Conservation (phyloP, 768 basidiomycete genomes). For the Fistulinella prunicolor region DNA sequence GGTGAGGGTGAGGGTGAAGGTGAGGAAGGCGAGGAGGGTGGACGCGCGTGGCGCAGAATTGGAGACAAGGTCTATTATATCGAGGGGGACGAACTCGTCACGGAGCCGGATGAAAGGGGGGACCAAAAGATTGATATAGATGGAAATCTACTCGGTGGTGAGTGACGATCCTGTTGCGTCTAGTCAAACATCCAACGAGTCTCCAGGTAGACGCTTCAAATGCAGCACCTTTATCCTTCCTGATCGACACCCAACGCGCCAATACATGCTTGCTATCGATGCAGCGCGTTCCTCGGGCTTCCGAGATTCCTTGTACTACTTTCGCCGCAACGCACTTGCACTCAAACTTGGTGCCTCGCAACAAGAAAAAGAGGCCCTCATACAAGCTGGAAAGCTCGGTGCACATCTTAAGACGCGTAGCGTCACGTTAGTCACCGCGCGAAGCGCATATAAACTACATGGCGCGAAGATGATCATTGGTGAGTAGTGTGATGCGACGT, state of each 20-base stretch:
- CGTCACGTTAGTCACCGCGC: constrained; percentile 89
- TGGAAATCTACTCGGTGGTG: constrained; percentile 84
- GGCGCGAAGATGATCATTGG: constrained; percentile 88
- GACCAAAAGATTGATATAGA: constrained; percentile 87
- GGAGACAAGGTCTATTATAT: constrained; percentile 74
- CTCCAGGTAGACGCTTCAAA: constrained; percentile 81
- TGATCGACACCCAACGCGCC: constrained; percentile 74
- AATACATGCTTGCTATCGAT: constrained; percentile 97
- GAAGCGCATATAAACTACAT: constrained; percentile 92
- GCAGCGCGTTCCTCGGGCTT: constrained; percentile 95
- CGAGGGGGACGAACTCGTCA: constrained; percentile 86
- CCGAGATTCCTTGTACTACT: constrained; percentile 97
- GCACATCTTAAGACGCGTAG: constrained; percentile 86
- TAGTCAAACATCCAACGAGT: background rate
- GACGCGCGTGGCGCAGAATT: constrained; percentile 71
- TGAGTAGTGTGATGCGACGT: no score
- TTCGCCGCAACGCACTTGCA: constrained; percentile 86
- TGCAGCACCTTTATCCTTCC: constrained; percentile 86
- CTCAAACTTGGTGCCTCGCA: constrained; percentile 89
- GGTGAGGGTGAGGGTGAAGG: constrained; percentile 39
- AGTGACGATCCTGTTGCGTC: constrained; percentile 23
- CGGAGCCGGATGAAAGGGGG: constrained; percentile 80
- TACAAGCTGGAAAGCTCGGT: constrained; percentile 82
- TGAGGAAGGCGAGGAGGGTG: constrained; percentile 40
- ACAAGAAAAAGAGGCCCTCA: constrained; percentile 89